Base-by-base conservation (phyloP, 768 basidiomycete genomes). In the Lentinus tigrinus region DNA sequence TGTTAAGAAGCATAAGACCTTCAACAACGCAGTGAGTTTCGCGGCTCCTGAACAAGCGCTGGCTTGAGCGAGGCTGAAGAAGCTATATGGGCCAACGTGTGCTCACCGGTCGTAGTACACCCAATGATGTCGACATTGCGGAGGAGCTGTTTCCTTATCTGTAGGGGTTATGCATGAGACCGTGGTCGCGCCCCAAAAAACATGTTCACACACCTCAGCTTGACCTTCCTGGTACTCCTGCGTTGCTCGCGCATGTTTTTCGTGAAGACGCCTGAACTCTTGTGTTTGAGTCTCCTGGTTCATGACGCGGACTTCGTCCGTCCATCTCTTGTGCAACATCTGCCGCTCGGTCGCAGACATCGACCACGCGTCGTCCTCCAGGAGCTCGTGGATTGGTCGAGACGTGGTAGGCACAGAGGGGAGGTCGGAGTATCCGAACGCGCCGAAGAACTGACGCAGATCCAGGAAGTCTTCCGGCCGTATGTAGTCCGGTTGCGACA, bases 101-200 rank as follows among this genome's bases (percentile, higher is more conserved):
- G 52, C 65, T 9, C 66, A 85, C 88, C 88, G 24, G 85, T 89
- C 0, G 89, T 91, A 0, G 90, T 92, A 61, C 88, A 90, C 6
- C 87, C 90, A 44, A 91, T 81, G 21, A 92, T 77, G 63, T 89
- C 81, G 0, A 82, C 76, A 8, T 75, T 70, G 21, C 70, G 66
- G 6, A 92, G 74, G 7, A 92, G 69, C 4, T 76, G 75, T 0
- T 84, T 79, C 16, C 85, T 78, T 44, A 76, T 70, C 89, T 91
- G 61, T 11, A 31, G 6, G 1, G 8, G n/a, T 11, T 21, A 34
- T 8, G 5, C 21, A 19, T 39, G 13, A 24, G 31, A 47, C 13
- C 37, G 14, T 31, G 21, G 3, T 34, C 17, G 5, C 24, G 8
- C 37, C 10, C 47, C 38, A 9, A 37, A 31, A 7, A 37, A 38